Base-by-base conservation (phyloP, 768 basidiomycete genomes). In the Hydnomerulius pinastri region DNA sequence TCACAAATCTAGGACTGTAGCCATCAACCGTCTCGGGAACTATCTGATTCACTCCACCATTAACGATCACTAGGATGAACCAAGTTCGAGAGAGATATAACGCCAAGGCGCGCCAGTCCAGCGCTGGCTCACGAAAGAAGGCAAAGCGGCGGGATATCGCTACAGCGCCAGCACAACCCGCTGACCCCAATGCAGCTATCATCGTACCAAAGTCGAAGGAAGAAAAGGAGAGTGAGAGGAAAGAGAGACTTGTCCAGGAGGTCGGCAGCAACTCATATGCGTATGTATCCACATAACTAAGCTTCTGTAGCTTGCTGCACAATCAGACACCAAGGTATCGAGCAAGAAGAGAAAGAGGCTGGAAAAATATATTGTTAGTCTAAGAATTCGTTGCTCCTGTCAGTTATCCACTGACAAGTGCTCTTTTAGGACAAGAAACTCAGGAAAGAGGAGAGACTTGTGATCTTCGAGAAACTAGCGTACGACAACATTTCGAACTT, bases 321-420 rank as follows among this genome's bases (percentile, higher is more conserved):
- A 85, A 65, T 77, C 82, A 8, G 80, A 87, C 38, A 81, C 80
- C 4, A 89, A 87, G 63, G 85, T 90, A 76, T 87, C 81, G 37
- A 80, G 73, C 50, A 94, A 94, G 74, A 95, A 92, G 73, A 86
- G 83, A 73, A 94, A 89, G 66, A 75, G 91, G 45, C 72, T 98
- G 4, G 95, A 98, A 55, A 91, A 91, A 55, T 98, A 93, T 62
- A 94, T 98, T 60, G 92, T 92, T 48, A 60, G 86, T 71, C 13
- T 18, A 35, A 4, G 2, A 17, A 28, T 10, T 15, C 24, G 17
- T 8, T 18, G 12, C 27, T 49, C 35, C 25, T n/a, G 21, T 20
- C 13, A 27, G 25, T 12, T 6, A 21, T 21, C 40, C 21, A 4
- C 40, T 52, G 36, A 60, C 24, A 3, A 32, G 13, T 36, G 11